phyloP scores from a whole-genome alignment of 2,329 filamentous ascomycete genomes.

The Bipolaris oryzae region DNA sequence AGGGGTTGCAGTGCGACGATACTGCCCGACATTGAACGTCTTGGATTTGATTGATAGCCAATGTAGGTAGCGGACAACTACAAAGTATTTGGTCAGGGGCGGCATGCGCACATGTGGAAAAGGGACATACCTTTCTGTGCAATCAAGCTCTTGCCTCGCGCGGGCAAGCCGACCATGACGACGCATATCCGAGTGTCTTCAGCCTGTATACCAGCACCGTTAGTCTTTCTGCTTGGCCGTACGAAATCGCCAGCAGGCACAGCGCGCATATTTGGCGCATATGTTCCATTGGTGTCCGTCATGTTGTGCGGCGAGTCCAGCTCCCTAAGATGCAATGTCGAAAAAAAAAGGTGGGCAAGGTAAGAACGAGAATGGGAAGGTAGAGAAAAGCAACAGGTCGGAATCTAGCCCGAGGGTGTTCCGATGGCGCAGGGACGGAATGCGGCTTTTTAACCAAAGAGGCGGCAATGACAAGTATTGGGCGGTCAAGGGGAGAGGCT shows the following conservation, averaged over 20 bases:
- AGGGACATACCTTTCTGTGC: constrained; percentile 83
- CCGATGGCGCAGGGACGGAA: constrained; percentile 35
- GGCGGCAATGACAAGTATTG: constrained; percentile 16
- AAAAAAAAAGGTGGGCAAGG: constrained; percentile 22
- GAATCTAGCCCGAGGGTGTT: constrained; percentile 38
- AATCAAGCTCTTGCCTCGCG: constrained; percentile 95
- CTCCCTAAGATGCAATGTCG: constrained; percentile 26
- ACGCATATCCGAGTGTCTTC: constrained; percentile 98
- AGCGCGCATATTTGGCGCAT: constrained; percentile 48
- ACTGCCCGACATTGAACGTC: constrained; percentile 97
- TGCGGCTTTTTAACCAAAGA: constrained; percentile 25
- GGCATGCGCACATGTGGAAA: background rate
- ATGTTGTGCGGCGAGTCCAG: constrained; percentile 37
- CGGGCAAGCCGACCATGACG: constrained; percentile 97
- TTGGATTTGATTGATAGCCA: constrained; percentile 95
- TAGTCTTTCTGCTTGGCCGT: constrained; percentile 54
- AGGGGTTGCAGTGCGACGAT: constrained; percentile 86
- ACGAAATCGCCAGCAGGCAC: constrained; percentile 53
- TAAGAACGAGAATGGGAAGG: constrained; percentile 17
- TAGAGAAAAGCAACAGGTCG: constrained; percentile 33
- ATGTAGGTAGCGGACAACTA: constrained; percentile 76
- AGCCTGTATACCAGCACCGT: constrained; percentile 78
- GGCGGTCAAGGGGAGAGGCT: constrained; percentile 26
- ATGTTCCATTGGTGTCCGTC: constrained; percentile 47
- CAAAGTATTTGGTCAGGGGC: constrained; percentile 17